Evolutionary conservation across 164 flowering plant genomes (phyloP).

Genomic region (Piper betle): DNA sequence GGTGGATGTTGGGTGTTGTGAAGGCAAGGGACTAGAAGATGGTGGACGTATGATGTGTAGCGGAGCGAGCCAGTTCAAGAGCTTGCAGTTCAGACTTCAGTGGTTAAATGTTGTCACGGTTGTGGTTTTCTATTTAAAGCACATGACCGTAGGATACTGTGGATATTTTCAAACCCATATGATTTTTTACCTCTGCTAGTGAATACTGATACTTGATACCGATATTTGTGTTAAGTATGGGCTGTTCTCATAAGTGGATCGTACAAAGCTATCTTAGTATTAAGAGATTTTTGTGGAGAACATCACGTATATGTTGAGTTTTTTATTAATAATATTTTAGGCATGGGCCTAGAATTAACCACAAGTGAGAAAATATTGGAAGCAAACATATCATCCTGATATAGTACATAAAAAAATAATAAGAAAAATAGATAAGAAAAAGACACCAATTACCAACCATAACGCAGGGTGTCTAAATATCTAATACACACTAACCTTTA

Average conservation of each 20-base stretch:
- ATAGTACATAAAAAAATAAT: neutral
- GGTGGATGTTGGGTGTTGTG: neutral
- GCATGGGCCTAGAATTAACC: too few relatives aligned
- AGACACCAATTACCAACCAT: neutral
- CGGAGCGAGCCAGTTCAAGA: slow-evolving; percentile 16
- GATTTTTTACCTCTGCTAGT: neutral
- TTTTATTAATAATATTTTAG: too few relatives aligned
- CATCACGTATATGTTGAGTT: too few relatives aligned
- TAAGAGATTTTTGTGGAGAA: too few relatives aligned
- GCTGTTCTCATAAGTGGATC: too few relatives aligned
- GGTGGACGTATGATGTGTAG: slow-evolving; percentile 46
- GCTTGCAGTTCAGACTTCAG: slow-evolving; percentile 17
- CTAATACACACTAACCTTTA: slow-evolving; percentile 34
- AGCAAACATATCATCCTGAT: slow-evolving; percentile 1
- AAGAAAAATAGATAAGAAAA: neutral
- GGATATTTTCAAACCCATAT: neutral
- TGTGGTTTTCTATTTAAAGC: slow-evolving; percentile 15
- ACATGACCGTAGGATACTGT: slow-evolving; percentile 52
- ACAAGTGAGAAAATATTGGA: slow-evolving; percentile 9
- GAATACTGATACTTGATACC: neutral
- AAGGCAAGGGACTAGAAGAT: slow-evolving; percentile 2
- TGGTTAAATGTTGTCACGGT: slow-evolving; percentile 74
- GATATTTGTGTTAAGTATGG: too few relatives aligned
- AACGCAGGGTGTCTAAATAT: neutral
- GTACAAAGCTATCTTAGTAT: too few relatives aligned